These are phyloP conservation scores for Fusarium tricinctum DNA, from an alignment of 2,329 filamentous ascomycete species.

Conservation along the genomic window DNA sequence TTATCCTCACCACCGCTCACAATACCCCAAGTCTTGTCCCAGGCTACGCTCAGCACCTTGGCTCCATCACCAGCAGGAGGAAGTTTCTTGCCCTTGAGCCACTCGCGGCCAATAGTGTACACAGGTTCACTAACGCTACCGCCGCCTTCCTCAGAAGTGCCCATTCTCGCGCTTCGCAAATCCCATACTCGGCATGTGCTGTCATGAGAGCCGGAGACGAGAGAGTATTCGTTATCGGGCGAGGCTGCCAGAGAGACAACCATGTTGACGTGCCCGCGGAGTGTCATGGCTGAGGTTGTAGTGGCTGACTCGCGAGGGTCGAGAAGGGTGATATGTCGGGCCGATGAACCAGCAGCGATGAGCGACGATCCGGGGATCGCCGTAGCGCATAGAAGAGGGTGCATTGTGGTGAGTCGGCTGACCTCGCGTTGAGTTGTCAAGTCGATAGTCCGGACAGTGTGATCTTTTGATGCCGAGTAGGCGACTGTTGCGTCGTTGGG, in stretches of 20 bases:
- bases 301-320: slow-evolving; percentile 86
- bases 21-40: slow-evolving; percentile 89
- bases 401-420: slow-evolving; percentile 84
- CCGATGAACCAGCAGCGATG: slow-evolving; percentile 82
- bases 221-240: slow-evolving; percentile 80
- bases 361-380: slow-evolving; percentile 76
- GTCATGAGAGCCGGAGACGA: slow-evolving; percentile 92
- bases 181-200: slow-evolving; percentile 96
- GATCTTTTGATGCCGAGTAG: slow-evolving; percentile 92
- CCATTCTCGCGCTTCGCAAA: slow-evolving; percentile 77
- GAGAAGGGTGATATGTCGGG: slow-evolving; percentile 90
- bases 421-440: slow-evolving; percentile 84
- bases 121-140: slow-evolving; percentile 79
- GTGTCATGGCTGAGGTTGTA: slow-evolving; percentile 86
- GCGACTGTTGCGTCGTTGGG: slow-evolving; percentile 87
- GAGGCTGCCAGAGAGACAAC: slow-evolving; percentile 65
- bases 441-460: slow-evolving; percentile 91
- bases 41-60: slow-evolving; percentile 90
- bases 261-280: slow-evolving; percentile 88
- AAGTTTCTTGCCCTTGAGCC: slow-evolving; percentile 73
- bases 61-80: slow-evolving; percentile 82
- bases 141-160: slow-evolving; percentile 71
- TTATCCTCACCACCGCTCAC: slow-evolving; percentile 95
- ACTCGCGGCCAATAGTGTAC: slow-evolving; percentile 82
- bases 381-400: slow-evolving; percentile 84